These are phyloP conservation scores for Ceratobasidium sp. DNA, from an alignment of 1,284 basidiomycete species.

Conservation along the genomic window DNA sequence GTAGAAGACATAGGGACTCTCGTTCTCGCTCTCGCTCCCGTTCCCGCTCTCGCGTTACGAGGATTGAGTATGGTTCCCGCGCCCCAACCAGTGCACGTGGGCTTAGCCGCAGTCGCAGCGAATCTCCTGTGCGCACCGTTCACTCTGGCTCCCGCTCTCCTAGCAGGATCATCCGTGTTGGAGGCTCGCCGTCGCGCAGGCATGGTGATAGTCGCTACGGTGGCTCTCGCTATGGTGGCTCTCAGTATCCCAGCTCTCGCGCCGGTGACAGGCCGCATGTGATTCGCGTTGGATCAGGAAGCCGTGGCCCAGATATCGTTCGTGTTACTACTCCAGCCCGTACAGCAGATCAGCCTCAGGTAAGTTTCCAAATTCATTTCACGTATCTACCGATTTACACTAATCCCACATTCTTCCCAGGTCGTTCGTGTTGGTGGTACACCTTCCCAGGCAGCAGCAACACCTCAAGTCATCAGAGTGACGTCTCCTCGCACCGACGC, in stretches of 20 bases:
- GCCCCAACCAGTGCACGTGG: constrained; percentile 3
- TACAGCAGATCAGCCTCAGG: constrained; percentile 23
- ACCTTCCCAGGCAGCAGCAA: constrained; percentile 6
- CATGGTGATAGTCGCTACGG: constrained; percentile 22
- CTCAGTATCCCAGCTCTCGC: constrained; percentile 21
- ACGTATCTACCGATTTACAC: neutral
- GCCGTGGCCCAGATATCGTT: constrained; percentile 36
- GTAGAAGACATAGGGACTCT: neutral
- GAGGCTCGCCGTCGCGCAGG: constrained; percentile 6
- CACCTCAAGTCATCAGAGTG: constrained; percentile 29
- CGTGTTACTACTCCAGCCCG: constrained; percentile 29
- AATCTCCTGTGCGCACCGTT: constrained; percentile 14
- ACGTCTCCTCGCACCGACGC: constrained; percentile 14
- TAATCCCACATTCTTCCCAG: neutral
- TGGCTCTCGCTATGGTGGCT: constrained; percentile 32
- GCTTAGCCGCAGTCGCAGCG: constrained; percentile 25
- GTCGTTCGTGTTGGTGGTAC: constrained; percentile 43
- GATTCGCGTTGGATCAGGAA: constrained; percentile 30
- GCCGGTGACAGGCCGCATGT: constrained; percentile 30
- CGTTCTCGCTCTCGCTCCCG: constrained; percentile 18
- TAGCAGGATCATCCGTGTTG: constrained; percentile 20
- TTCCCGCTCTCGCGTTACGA: neutral
- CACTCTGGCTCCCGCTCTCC: constrained; percentile 29
- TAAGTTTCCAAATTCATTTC: neutral
- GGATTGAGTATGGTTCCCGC: constrained; percentile 3